phyloP scores from a whole-genome alignment of 352 stramenopile species.

The Globisporangium nagaii region DNA sequence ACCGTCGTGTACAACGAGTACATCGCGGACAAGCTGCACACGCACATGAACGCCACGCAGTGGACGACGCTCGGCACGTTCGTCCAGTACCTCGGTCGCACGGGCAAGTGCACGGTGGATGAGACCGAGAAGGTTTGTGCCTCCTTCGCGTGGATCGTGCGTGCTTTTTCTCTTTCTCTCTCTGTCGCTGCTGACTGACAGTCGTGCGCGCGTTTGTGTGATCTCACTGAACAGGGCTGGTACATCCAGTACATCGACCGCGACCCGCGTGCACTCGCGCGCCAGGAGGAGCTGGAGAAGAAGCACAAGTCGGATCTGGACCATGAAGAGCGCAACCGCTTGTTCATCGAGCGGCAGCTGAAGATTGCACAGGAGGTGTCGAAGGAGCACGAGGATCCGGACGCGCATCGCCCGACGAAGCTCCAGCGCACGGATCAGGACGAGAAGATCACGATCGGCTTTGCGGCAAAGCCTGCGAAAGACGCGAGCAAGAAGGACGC shows the following conservation, averaged over 20 bases:
- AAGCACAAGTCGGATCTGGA: slow-evolving; percentile 89
- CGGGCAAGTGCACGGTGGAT: slow-evolving; percentile 95
- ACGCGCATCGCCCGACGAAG: slow-evolving; percentile 51
- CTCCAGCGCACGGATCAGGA: slow-evolving; percentile 39
- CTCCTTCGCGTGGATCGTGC: neutral
- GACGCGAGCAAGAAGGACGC: slow-evolving; percentile 8
- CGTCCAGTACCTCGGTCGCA: slow-evolving; percentile 98
- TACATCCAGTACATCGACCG: slow-evolving; percentile 96
- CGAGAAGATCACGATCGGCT: slow-evolving; percentile 38
- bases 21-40: slow-evolving; percentile 98
- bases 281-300: slow-evolving; percentile 82
- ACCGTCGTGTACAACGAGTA: slow-evolving; percentile 99
- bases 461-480: slow-evolving; percentile 22
- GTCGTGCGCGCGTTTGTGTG: too few species aligned
- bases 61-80: slow-evolving; percentile 97
- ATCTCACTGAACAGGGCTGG: slow-evolving; percentile 78
- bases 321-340: slow-evolving; percentile 79
- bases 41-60: slow-evolving; percentile 99
- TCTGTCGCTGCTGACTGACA: too few species aligned
- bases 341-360: slow-evolving; percentile 74
- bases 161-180: too few species aligned
- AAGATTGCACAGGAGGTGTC: slow-evolving; percentile 44
- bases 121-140: slow-evolving; percentile 91
- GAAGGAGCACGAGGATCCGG: slow-evolving; percentile 19
- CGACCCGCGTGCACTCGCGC: slow-evolving; percentile 88